phyloP scores from a whole-genome alignment of 108 stramenopile genomes.

The Chaetoceros muelleri region DNA sequence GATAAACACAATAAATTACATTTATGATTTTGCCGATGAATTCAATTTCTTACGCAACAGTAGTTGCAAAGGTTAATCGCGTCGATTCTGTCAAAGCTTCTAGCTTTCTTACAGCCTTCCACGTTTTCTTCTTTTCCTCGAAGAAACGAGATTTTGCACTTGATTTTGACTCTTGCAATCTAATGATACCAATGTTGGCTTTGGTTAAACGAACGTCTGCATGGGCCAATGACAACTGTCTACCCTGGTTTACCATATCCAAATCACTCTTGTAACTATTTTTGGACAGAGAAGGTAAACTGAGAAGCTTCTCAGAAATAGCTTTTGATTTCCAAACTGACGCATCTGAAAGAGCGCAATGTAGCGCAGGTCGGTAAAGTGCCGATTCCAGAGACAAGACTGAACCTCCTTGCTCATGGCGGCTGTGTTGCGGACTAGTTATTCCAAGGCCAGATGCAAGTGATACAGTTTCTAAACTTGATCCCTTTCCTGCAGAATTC shows the following conservation, averaged over 20 bases:
- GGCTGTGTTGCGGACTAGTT: constrained; percentile 4
- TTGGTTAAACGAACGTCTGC: neutral
- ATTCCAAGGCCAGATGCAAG: constrained; percentile 1
- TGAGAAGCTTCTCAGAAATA: constrained; percentile 3
- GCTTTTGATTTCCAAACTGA: constrained; percentile 57
- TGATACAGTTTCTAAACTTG: constrained; percentile 18
- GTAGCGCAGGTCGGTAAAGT: constrained; percentile 64
- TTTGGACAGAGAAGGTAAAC: neutral
- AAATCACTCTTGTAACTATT: too few species aligned
- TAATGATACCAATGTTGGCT: neutral
- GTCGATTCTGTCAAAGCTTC: too few species aligned
- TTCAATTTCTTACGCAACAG: too few species aligned
- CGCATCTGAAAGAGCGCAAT: constrained; percentile 52
- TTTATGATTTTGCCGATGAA: too few species aligned
- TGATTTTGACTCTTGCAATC: too few species aligned
- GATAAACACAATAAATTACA: too few species aligned
- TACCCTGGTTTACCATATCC: neutral
- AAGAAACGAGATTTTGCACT: too few species aligned
- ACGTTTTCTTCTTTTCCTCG: too few species aligned
- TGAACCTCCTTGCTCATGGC: constrained; percentile 16
- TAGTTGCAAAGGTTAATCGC: too few species aligned
- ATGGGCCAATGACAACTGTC: neutral
- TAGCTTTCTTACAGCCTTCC: too few species aligned
- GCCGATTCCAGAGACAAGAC: constrained; percentile 44
- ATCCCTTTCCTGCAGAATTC: constrained; percentile 23